Evolutionary conservation across 768 basidiomycete genomes (phyloP).

Genomic region (Macrolepiota dolichaula): DNA sequence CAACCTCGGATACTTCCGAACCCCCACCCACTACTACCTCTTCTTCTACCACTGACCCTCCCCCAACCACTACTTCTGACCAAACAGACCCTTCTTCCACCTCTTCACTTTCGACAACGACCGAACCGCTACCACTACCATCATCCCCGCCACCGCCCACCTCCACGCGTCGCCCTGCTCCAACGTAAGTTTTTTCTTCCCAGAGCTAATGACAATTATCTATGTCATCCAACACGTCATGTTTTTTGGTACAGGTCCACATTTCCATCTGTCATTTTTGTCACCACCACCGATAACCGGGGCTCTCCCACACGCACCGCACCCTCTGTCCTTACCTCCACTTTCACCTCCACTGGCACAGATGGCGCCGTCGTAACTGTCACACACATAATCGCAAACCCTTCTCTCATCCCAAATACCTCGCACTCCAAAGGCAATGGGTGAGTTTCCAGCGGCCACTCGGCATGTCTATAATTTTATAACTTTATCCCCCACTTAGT

Average conservation of each 20-base stretch:
- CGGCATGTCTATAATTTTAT: constrained; percentile 2
- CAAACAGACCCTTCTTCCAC: background rate
- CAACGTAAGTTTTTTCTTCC: constrained; percentile 15
- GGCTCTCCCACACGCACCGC: constrained; percentile 48
- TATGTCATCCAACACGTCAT: constrained; percentile 16
- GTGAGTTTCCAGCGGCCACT: constrained; percentile 35
- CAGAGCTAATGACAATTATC: constrained; percentile 15
- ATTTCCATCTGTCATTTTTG: constrained; percentile 46
- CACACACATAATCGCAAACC: constrained; percentile 66
- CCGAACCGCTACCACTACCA: constrained; percentile 15
- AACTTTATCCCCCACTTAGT: constrained; percentile 30
- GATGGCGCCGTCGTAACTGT: constrained; percentile 54
- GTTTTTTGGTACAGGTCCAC: constrained; percentile 41
- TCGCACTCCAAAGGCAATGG: constrained; percentile 36
- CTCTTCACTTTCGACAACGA: constrained; percentile 16
- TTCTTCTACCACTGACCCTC: constrained; percentile 16
- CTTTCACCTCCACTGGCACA: constrained; percentile 49
- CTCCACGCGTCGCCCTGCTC: constrained; percentile 14
- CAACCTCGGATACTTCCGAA: constrained; percentile 13
- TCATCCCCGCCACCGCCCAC: constrained; percentile 11
- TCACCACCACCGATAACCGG: constrained; percentile 57
- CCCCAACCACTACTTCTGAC: constrained; percentile 18
- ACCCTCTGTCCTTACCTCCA: constrained; percentile 56
- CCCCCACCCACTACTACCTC: constrained; percentile 15
- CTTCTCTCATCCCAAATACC: constrained; percentile 66